A percentile compares a stretch with the other conserved stretches of the same genome.
These are phyloP conservation scores for Dothideomycetes sp. DNA, from an alignment of 2,329 filamentous ascomycete species.

Conservation along the genomic window DNA sequence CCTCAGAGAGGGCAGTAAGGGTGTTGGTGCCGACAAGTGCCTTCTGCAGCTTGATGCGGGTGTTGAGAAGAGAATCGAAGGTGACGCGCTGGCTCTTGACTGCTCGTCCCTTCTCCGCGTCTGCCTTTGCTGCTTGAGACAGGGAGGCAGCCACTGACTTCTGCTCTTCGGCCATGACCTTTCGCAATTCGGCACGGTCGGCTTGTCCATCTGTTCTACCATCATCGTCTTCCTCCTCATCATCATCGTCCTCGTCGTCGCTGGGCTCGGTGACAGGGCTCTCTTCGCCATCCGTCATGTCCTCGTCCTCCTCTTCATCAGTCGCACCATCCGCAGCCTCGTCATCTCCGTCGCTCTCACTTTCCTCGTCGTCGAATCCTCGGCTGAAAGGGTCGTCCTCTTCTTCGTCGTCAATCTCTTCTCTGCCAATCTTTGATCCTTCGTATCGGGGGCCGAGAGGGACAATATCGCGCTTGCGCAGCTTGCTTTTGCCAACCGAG, in stretches of 20 bases:
- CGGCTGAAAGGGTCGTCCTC: conserved; percentile 35
- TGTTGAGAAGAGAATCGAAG: conserved; percentile 81
- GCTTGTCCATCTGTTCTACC: conserved; percentile 25
- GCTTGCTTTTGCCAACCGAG: conserved; percentile 69
- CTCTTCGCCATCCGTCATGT: conserved; percentile 21
- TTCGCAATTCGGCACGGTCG: conserved; percentile 49
- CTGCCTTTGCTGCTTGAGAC: conserved; percentile 58
- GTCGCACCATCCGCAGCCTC: conserved; percentile 32
- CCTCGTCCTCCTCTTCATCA: conserved; percentile 11
- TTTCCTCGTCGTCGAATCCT: conserved; percentile 36
- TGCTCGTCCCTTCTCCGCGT: conserved; percentile 74
- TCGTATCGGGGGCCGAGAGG: conserved; percentile 69
- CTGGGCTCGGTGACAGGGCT: conserved; percentile 33
- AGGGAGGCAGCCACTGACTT: conserved; percentile 54
- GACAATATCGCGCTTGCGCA: conserved; percentile 60
- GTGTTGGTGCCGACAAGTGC: conserved; percentile 75
- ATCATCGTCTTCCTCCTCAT: conserved; percentile 29
- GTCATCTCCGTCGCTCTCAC: conserved; percentile 16
- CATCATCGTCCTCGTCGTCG: conserved; percentile 35
- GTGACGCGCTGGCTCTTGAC: conserved; percentile 76
- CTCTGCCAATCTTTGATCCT: conserved; percentile 63
- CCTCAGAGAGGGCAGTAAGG: conserved; percentile 33
- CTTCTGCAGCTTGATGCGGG: conserved; percentile 88
- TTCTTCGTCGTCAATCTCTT: conserved; percentile 43
- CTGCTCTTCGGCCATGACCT: conserved; percentile 57